Conservation (phyloP, 1,139 yeast genomes). For the Arxiozyma bovina region DNA sequence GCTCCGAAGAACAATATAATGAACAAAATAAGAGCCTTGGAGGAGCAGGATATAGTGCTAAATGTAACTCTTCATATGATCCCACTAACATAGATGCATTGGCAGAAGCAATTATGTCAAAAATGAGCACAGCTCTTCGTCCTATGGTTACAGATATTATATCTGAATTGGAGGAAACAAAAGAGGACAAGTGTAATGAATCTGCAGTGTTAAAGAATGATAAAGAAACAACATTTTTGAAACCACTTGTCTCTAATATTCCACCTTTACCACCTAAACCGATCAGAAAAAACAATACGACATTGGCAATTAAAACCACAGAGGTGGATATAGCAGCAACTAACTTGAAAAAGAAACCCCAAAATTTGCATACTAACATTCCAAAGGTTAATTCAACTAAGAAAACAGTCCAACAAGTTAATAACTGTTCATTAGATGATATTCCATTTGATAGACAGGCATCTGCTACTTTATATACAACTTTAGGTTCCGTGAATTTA, state of each 20-base stretch:
- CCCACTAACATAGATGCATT: not conserved
- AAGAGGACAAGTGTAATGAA: not conserved
- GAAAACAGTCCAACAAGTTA: not conserved
- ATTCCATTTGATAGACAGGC: constrained; percentile 8
- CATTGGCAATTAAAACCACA: not conserved
- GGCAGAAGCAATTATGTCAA: not conserved
- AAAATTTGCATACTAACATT: not conserved
- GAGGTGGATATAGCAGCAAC: not conserved
- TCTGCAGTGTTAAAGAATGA: not conserved
- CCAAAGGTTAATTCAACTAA: not conserved
- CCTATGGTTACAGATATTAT: not conserved
- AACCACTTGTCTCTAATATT: not conserved
- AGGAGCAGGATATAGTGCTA: not conserved
- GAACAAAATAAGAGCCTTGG: not conserved
- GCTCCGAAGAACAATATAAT: not conserved
- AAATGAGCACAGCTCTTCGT: not conserved
- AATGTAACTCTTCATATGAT: not conserved
- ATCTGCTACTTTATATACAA: constrained; percentile 8
- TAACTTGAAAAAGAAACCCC: not conserved
- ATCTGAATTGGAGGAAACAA: not conserved
- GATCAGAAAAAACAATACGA: not conserved
- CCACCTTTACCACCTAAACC: not conserved
- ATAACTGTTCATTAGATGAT: not conserved
- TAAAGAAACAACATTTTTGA: not conserved
- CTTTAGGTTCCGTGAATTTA: constrained; percentile 10